Base-by-base conservation (phyloP, 805 yeast genomes). In the Kluyveromyces lactis region DNA sequence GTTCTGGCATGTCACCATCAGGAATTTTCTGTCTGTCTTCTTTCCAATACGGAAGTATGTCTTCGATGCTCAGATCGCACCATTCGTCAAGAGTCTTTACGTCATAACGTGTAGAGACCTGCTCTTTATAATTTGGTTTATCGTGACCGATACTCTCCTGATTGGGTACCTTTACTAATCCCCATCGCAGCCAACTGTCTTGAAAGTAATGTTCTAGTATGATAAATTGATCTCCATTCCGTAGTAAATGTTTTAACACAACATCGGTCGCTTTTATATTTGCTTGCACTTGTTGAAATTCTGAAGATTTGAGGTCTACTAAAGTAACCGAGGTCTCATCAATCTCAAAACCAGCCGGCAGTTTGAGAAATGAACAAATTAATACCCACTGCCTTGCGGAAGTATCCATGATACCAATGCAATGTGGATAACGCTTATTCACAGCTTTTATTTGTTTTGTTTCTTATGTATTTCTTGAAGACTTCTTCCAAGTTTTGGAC, bases 41-140 rank as follows among this genome's bases (percentile, higher is more conserved):
- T 13, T 31, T 32, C 41, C 42, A 40, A 18, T 23, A n/a, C 2
- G 32, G 24, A 21, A 43, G 18, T 13, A 43, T 24, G 24, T 38
- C 39, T 7, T 27, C 19, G 28, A 39, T 26, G 23, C 17, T 36
- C 30, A 37, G 27, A 15, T 30, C 19, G 36, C 26, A 16, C 41
- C 41, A 38, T 3, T 38, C 41, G 19, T 23, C 19, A 4, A 24
- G 21, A 3, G 30, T 34, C 13, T 34, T 23, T 13, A 17, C 13
- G 13, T 13, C 7, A 24, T 34, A 34, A 3, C 16, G 21, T 7
- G 30, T 26, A 3, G 21, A 17, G 12, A 12, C 13, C 30, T 34
- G 37, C 16, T 34, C 30, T 17, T 26, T 34, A 17, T 34, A 34
- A 15, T 34, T 34, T 15, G 37, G 37, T 16, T 23, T 34, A 24